A percentile compares a stretch with the other conserved stretches of the same genome.
Evolutionary conservation across 352 stramenopile genomes (phyloP).

Genomic region (Phytopythium helicoides): DNA sequence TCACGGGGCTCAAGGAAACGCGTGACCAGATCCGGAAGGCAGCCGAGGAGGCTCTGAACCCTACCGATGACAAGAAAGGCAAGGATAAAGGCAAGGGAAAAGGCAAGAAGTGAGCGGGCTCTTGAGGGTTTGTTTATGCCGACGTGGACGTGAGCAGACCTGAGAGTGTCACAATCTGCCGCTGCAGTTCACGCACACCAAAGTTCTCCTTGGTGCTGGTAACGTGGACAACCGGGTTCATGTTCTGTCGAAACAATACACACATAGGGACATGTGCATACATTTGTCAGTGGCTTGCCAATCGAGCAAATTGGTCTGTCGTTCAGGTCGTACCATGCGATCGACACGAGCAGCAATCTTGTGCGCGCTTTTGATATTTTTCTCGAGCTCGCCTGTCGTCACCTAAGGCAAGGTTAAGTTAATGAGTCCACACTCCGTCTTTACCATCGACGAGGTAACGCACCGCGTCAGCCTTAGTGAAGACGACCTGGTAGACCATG

Average conservation of each 20-base stretch:
- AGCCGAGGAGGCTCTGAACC: constrained; percentile 50
- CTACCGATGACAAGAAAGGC: constrained; percentile 72
- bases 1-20: constrained; percentile 74
- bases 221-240: constrained; percentile 82
- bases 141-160: constrained; percentile 28
- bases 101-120: constrained; percentile 50
- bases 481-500: constrained; percentile 86
- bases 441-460: neutral
- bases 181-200: constrained; percentile 74
- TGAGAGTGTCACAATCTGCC: constrained; percentile 66
- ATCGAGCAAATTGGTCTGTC: no score
- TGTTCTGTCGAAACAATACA: constrained; percentile 37
- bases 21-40: constrained; percentile 66
- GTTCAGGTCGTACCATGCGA: constrained; percentile 60
- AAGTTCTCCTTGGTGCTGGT: constrained; percentile 76
- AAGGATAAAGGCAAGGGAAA: constrained; percentile 41
- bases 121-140: neutral
- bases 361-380: constrained; percentile 49
- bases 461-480: constrained; percentile 88
- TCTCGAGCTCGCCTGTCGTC: constrained; percentile 39
- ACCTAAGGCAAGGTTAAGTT: constrained; percentile 15
- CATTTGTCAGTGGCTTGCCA: neutral
- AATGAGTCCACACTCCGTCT: neutral
- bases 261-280: neutral
- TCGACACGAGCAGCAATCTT: constrained; percentile 40